These are phyloP conservation scores for Neurospora cerealis DNA, from an alignment of 495 filamentous ascomycete species.

Conservation along the genomic window DNA sequence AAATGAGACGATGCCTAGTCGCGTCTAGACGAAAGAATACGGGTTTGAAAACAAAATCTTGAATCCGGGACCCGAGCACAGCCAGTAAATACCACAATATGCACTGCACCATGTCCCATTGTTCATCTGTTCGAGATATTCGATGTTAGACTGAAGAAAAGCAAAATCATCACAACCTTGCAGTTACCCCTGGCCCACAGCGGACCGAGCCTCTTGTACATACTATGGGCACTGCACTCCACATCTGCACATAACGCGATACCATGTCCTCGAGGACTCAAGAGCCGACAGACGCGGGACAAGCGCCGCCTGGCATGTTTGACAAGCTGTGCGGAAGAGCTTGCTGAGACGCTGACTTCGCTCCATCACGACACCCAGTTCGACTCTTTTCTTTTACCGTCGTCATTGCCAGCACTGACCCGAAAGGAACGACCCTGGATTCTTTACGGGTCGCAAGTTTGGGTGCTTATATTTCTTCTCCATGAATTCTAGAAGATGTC, in stretches of 20 bases:
- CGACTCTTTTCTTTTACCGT: not conserved
- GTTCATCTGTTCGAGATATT: not conserved
- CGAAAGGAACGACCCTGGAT: not conserved
- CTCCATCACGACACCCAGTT: not conserved
- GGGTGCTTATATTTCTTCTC: not conserved
- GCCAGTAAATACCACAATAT: not conserved
- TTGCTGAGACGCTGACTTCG: not conserved
- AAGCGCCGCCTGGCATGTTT: not conserved
- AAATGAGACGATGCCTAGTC: not conserved
- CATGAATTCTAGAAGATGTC: not conserved
- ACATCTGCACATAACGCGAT: not conserved
- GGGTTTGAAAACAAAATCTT: not conserved
- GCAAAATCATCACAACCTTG: not conserved
- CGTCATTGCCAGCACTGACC: not conserved
- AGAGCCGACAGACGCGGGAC: not conserved
- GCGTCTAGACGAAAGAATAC: not conserved
- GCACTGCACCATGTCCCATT: not conserved
- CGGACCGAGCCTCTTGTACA: not conserved
- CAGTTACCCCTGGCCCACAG: not conserved
- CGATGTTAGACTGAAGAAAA: not conserved
- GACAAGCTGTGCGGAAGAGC: not conserved
- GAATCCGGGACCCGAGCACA: not conserved
- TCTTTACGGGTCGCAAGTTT: not conserved
- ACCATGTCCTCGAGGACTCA: not conserved
- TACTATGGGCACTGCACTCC: not conserved